A percentile compares a stretch with the other conserved stretches of the same genome.
phyloP scores from a whole-genome alignment of 768 basidiomycete species.

The Hortiboletus campestris region DNA sequence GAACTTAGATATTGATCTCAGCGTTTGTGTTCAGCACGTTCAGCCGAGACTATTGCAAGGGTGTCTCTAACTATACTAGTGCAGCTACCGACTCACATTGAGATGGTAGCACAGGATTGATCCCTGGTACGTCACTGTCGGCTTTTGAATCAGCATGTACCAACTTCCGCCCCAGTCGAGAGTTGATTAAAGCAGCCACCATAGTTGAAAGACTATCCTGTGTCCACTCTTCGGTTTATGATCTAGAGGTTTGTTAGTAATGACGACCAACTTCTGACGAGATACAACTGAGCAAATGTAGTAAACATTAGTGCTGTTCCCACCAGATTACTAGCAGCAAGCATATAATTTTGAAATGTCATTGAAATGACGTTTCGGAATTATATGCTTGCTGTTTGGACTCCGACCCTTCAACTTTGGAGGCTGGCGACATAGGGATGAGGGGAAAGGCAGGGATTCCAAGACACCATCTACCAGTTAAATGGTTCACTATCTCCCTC shows the following conservation, averaged over 20 bases:
- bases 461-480: too few relatives aligned
- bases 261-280: too few relatives aligned
- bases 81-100: neutral
- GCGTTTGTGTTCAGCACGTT: neutral
- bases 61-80: neutral
- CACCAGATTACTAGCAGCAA: too few relatives aligned
- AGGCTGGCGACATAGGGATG: too few relatives aligned
- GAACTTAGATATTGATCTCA: neutral
- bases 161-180: neutral
- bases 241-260: neutral
- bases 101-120: neutral
- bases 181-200: neutral
- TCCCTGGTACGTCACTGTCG: neutral
- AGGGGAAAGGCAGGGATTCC: too few relatives aligned
- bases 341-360: too few relatives aligned
- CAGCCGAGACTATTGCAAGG: neutral
- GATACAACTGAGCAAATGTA: neutral
- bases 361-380: too few relatives aligned
- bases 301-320: neutral
- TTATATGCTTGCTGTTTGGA: too few relatives aligned
- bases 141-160: neutral
- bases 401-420: too few relatives aligned
- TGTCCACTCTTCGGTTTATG: neutral
- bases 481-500: too few relatives aligned
- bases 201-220: neutral